phyloP scores from a whole-genome alignment of 495 filamentous ascomycete species.

The Hyaloscypha finlandica region DNA sequence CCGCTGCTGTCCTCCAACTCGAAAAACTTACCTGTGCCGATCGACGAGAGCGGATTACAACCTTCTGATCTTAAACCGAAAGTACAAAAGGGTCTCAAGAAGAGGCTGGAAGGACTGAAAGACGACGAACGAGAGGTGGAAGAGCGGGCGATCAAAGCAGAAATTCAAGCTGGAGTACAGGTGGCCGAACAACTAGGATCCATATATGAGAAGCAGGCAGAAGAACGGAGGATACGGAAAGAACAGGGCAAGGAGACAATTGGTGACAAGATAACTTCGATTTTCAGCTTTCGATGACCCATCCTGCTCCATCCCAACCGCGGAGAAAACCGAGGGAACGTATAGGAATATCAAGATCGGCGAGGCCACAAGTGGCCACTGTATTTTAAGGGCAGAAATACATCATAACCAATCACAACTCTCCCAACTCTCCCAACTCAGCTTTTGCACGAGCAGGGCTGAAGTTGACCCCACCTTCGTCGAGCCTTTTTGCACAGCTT shows the following conservation, averaged over 20 bases:
- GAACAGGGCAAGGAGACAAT: slow-evolving; percentile 58
- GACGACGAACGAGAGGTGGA: slow-evolving; percentile 67
- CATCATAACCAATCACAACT: slow-evolving; percentile 3
- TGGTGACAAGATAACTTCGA: slow-evolving; percentile 39
- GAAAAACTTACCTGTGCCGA: neutral
- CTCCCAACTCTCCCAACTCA: neutral
- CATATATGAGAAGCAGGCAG: slow-evolving; percentile 58
- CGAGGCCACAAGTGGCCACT: too few relatives aligned
- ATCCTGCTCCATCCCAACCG: neutral
- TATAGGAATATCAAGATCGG: neutral
- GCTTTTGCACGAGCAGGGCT: neutral
- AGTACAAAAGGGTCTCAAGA: slow-evolving; percentile 47
- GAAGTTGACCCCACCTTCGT: neutral
- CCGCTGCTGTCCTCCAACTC: slow-evolving; percentile 34
- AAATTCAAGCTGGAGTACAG: slow-evolving; percentile 57
- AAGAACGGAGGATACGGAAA: slow-evolving; percentile 57
- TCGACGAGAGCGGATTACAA: slow-evolving; percentile 29
- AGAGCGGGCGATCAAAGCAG: slow-evolving; percentile 61
- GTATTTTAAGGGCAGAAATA: neutral
- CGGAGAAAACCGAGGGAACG: neutral
- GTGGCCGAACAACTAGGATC: slow-evolving; percentile 53
- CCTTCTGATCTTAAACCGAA: slow-evolving; percentile 34
- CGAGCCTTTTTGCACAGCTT: neutral
- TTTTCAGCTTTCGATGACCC: slow-evolving; percentile 23
- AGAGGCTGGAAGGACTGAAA: slow-evolving; percentile 57